Evolutionary conservation across 495 filamentous ascomycete genomes (phyloP).

Genomic region (Penicillium daleae): DNA sequence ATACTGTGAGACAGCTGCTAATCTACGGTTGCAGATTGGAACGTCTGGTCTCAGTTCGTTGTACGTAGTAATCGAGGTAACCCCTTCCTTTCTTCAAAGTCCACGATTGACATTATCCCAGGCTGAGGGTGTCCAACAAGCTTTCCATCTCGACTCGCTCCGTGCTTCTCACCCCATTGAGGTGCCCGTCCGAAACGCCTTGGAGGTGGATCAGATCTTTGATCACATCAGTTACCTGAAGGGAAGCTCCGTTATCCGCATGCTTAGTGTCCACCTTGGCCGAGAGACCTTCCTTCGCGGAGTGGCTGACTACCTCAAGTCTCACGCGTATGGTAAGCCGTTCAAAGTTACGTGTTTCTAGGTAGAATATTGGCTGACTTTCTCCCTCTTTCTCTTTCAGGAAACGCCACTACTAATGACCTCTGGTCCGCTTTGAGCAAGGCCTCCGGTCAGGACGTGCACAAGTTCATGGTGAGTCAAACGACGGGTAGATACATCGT

Average conservation of each 20-base stretch:
- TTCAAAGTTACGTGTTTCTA: background rate
- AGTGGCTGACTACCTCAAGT: slow-evolving; percentile 84
- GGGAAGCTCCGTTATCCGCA: slow-evolving; percentile 91
- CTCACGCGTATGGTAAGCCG: slow-evolving; percentile 76
- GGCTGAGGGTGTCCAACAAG: slow-evolving; percentile 89
- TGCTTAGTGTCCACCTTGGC: slow-evolving; percentile 87
- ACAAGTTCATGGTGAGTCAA: slow-evolving; percentile 71
- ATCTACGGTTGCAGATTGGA: slow-evolving; percentile 66
- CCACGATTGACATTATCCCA: slow-evolving; percentile 47
- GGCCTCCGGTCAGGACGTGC: slow-evolving; percentile 86
- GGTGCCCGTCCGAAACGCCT: slow-evolving; percentile 83
- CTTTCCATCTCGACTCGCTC: slow-evolving; percentile 84
- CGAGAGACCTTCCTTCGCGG: slow-evolving; percentile 85
- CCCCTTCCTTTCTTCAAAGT: slow-evolving; percentile 6
- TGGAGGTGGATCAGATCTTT: slow-evolving; percentile 96
- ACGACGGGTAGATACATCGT: background rate
- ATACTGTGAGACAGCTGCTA: background rate
- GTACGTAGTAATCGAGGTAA: slow-evolving; percentile 66
- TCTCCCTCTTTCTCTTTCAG: slow-evolving; percentile 25
- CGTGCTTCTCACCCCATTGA: slow-evolving; percentile 94
- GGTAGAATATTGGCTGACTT: slow-evolving; percentile 1
- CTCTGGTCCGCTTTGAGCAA: slow-evolving; percentile 90
- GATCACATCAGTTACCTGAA: slow-evolving; percentile 95
- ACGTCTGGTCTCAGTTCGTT: slow-evolving; percentile 94
- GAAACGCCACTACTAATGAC: slow-evolving; percentile 93